Evolutionary conservation across 495 filamentous ascomycete species (phyloP).

Genomic region (Aspergillus campestris): DNA sequence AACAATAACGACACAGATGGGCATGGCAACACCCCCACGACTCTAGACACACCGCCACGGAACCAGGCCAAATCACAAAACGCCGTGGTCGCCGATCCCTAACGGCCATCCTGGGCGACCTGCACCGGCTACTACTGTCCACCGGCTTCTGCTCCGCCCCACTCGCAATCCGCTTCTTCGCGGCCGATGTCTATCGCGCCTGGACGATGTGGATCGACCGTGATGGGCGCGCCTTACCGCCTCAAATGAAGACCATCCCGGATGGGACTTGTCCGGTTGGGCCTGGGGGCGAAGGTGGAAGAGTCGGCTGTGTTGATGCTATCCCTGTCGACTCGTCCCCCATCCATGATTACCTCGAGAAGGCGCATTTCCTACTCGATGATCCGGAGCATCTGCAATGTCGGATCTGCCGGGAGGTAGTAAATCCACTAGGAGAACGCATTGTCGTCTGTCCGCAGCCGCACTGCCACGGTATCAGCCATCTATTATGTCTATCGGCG

Average conservation of each 20-base stretch:
- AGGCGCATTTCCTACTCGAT: conserved; percentile 56
- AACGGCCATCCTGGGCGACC: conserved; percentile 56
- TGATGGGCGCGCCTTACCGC: conserved; percentile 37
- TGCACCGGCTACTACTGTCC: conserved; percentile 72
- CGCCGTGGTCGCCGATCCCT: conserved; percentile 50
- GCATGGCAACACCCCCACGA: conserved; percentile 79
- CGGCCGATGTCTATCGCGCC: conserved; percentile 50
- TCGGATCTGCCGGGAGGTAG: conserved; percentile 48
- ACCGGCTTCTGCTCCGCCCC: conserved; percentile 74
- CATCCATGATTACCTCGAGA: conserved; percentile 61
- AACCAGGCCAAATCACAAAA: not conserved
- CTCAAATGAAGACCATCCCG: conserved; percentile 44
- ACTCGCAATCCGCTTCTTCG: conserved; percentile 75
- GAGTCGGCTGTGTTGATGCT: conserved; percentile 34
- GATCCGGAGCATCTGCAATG: conserved; percentile 51
- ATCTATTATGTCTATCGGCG: conserved; percentile 68
- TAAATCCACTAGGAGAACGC: conserved; percentile 41
- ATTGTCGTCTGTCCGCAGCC: conserved; percentile 62
- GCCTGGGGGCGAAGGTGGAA: conserved; percentile 1
- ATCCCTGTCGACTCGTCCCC: conserved; percentile 59
- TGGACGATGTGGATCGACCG: conserved; percentile 59
- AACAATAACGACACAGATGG: conserved; percentile 42
- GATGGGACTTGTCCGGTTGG: conserved; percentile 34
- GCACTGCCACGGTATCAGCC: conserved; percentile 57
- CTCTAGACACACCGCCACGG: conserved; percentile 57